phyloP scores from a whole-genome alignment of 768 basidiomycete species.

The Dendrothele bispora region DNA sequence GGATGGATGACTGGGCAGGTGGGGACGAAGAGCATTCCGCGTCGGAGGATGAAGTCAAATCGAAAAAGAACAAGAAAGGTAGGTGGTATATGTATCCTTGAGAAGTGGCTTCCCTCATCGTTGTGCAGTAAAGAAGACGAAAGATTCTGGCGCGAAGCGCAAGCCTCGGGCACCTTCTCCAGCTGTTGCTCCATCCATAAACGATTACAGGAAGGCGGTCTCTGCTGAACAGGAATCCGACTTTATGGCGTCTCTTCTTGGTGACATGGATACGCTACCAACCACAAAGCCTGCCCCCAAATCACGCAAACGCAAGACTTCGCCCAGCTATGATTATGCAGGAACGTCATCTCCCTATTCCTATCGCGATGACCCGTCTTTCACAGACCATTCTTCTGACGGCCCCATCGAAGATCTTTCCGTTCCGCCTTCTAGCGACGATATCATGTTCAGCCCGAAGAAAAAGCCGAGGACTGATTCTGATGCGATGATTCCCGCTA shows the following conservation, averaged over 20 bases:
- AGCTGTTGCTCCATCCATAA: slow-evolving; percentile 58
- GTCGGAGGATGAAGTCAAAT: slow-evolving; percentile 51
- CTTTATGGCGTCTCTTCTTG: slow-evolving; percentile 84
- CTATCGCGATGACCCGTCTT: slow-evolving; percentile 32
- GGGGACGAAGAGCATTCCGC: slow-evolving; percentile 58
- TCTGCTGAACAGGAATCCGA: slow-evolving; percentile 83
- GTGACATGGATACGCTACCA: slow-evolving; percentile 49
- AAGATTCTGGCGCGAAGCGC: slow-evolving; percentile 36
- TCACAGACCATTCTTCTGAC: slow-evolving; percentile 48
- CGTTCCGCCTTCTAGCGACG: slow-evolving; percentile 53
- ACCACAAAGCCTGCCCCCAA: slow-evolving; percentile 11
- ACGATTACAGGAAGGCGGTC: slow-evolving; percentile 75
- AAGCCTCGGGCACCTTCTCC: slow-evolving; percentile 51
- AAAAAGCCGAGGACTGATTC: slow-evolving; percentile 58
- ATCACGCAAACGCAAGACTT: slow-evolving; percentile 70
- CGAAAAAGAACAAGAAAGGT: slow-evolving; percentile 45
- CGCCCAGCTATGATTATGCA: slow-evolving; percentile 41
- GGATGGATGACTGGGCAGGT: slow-evolving; percentile 90
- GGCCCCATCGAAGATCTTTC: slow-evolving; percentile 36
- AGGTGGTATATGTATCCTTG: slow-evolving; percentile 13
- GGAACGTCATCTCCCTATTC: slow-evolving; percentile 42
- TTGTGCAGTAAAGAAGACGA: slow-evolving; percentile 37
- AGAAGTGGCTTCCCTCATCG: background rate
- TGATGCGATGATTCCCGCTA: slow-evolving; percentile 51
- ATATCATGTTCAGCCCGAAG: slow-evolving; percentile 63